Base-by-base conservation (phyloP, 1,284 basidiomycete genomes). In the Sporisorium scitamineum region DNA sequence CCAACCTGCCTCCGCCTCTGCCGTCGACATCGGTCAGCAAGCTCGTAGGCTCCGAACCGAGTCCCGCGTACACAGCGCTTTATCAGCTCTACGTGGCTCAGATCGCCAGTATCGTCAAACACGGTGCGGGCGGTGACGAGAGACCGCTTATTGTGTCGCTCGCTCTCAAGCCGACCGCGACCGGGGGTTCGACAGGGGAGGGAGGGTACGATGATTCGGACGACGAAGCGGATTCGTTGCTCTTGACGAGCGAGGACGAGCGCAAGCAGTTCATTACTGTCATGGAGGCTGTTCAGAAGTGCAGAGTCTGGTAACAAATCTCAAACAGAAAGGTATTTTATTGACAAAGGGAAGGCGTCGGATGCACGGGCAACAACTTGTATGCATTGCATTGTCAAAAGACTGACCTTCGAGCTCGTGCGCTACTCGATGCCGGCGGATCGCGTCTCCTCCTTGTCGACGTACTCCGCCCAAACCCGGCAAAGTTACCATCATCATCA, bases 81-180 rank as follows among this genome's bases (percentile, higher is more conserved):
- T 90, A 95, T 83, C 91, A 91, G 45, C 88, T 96, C 0, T 97
- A 95, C 84, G 91, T 91, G 0, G 88, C 91, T 5, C 95, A 97
- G 79, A 91, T 94, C 50, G 93, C 94, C 0, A 93, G 93, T 0
- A 88, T 95, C 9, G 85, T 95, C 1, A 93, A 93, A 87, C 88
- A 37, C 83, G 87, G 65, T 86, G 90, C 47, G 26, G 26, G 37
- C 81, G 83, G 83, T 5, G 76, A 68, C 26, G 32, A 29, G 11
- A 67, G 77, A 31, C 70, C 74, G 8, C 16, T 79, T 22, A 53
- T 80, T 7, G 73, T 80, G 4, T 61, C 61, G 13, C 32, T 80
- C 11, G 70, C 70, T 2, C 54, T 80, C 8, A 66, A 73, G 37
- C 29, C 42, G 2, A 56, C 22, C 9, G 39, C 53, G 48, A 55